Evolutionary conservation across 2,329 filamentous ascomycete genomes (phyloP).

Genomic region (Penicillium corylophilum): DNA sequence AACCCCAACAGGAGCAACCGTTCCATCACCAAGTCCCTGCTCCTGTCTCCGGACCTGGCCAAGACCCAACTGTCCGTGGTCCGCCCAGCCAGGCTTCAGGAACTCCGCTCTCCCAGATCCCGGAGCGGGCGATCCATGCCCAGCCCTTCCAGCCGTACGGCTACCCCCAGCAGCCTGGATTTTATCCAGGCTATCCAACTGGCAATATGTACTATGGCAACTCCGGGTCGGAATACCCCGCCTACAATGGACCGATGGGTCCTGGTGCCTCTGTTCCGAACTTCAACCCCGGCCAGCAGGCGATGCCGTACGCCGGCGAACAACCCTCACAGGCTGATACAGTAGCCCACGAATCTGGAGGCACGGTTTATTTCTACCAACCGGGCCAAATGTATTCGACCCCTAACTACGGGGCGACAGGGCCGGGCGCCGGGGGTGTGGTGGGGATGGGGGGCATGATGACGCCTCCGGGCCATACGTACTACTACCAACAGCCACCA

Average conservation of each 20-base stretch:
- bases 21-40: constrained; percentile 94
- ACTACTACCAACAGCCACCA: constrained; percentile 59
- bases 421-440: constrained; percentile 53
- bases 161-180: constrained; percentile 58
- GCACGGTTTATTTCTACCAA: constrained; percentile 95
- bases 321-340: constrained; percentile 52
- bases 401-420: constrained; percentile 51
- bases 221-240: constrained; percentile 37
- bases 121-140: constrained; percentile 87
- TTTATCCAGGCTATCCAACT: constrained; percentile 60
- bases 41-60: constrained; percentile 62
- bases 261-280: constrained; percentile 52
- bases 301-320: constrained; percentile 38
- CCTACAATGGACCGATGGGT: constrained; percentile 48
- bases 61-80: constrained; percentile 57
- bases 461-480: constrained; percentile 57
- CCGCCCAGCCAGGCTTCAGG: constrained; percentile 70
- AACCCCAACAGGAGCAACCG: constrained; percentile 72
- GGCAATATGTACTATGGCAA: constrained; percentile 69
- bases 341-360: constrained; percentile 84
- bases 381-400: constrained; percentile 63
- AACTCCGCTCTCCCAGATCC: constrained; percentile 86
- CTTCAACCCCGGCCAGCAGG: constrained; percentile 57
- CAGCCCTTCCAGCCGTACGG: constrained; percentile 80
- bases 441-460: constrained; percentile 79